phyloP scores from a whole-genome alignment of 106 monocot genomes.

The Gastrodia elata region DNA sequence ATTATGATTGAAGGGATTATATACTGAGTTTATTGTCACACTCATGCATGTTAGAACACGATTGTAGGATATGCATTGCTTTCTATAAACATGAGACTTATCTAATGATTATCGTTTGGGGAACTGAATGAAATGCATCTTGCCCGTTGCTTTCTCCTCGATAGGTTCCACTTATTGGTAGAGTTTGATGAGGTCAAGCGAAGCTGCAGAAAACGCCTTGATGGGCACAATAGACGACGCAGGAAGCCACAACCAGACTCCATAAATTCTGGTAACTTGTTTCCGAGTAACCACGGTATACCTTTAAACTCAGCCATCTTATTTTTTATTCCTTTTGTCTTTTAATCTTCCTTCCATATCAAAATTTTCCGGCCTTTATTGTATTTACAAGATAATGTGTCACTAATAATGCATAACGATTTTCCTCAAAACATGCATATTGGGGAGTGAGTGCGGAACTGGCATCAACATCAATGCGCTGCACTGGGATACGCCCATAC shows the following conservation, averaged over 20 bases:
- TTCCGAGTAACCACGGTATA: conserved; percentile 48
- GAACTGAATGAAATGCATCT: neutral
- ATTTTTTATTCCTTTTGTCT: neutral
- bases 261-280: conserved; percentile 36
- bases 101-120: neutral
- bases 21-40: neutral
- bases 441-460: too few species aligned
- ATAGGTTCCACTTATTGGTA: conserved; percentile 53
- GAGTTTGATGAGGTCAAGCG: conserved; percentile 86
- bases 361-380: too few species aligned
- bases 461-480: too few species aligned
- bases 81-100: too few species aligned
- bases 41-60: neutral
- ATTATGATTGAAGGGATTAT: neutral
- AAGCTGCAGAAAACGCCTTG: conserved; percentile 92
- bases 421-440: neutral
- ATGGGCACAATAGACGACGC: conserved; percentile 74
- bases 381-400: too few species aligned
- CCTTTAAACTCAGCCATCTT: neutral
- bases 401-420: neutral
- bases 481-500: too few species aligned
- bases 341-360: neutral
- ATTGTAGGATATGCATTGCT: neutral
- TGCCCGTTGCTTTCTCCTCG: neutral
- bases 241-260: conserved; percentile 61